Base-by-base conservation (phyloP, 106 monocot species). In the Allium fistulosum region DNA sequence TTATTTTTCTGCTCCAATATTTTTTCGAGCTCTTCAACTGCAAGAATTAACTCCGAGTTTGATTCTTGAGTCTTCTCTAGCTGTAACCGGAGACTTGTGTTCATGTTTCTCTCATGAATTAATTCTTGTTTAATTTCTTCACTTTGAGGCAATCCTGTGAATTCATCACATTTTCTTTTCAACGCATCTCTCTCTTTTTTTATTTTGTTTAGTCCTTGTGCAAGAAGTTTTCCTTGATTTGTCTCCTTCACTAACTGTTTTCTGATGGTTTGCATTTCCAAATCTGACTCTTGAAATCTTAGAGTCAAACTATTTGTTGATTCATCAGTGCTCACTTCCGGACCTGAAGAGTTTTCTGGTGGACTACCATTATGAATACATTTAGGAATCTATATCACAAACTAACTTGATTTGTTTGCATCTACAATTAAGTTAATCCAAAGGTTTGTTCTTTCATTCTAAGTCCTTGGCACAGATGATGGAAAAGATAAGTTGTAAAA, bases 31-130 rank as follows among this genome's bases (percentile, higher is more conserved):
- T 99, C 97, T 72, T 75, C 81, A 16, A 93, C 84, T 55, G 86
- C 97, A 75, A 87, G 84, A 77, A 99, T 80, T 74, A 99, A 65
- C 77, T 93, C 92, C 7, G 84, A 75, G 66, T 99, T 90, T 0
- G 97, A 82, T 71, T 99, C 97, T 68, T 99, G 90, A 17, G 82
- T 85, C 72, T 93, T 99, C 68, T 99, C 80, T 16, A 93, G 69
- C 63, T 99, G 93, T 67, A 99, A 70, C 9, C 71, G 79, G 58
- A 99, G 93, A 74, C 78, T 87, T 37, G 76, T 71, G 78, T 93
- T 99, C 61, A 81, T 14, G 61, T 78, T 87, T 74, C 78, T 93
- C 77, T 99, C 99, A 63, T 89, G 79, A 50, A 76, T 71, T 26
- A 99, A 69, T 65, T 99, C 99, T 65, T 90, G 78, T 74, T 81